Conservation (phyloP, 345 rosid genomes). For the Jatropha curcas region DNA sequence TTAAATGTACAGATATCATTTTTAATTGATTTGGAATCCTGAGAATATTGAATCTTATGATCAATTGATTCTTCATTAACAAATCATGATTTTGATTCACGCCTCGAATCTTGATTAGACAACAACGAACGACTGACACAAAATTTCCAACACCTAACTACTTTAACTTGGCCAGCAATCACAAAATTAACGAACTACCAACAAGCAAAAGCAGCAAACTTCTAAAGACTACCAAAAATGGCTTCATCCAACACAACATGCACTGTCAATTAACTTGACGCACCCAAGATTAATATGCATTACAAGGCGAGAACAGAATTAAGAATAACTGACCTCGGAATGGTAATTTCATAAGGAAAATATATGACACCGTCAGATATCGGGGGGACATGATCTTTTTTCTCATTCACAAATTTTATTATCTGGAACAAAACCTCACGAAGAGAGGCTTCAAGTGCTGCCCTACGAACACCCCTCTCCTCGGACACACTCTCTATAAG, state of each 20-base stretch:
- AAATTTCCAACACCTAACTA: background rate
- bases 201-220: background rate
- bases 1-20: no score
- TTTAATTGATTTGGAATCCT: no score
- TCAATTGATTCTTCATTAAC: no score
- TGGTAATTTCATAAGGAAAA: conserved; percentile 79
- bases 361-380: conserved; percentile 70
- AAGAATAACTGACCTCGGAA: conserved; percentile 70
- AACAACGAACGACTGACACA: background rate
- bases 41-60: no score
- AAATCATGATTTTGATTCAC: no score
- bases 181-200: background rate
- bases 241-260: background rate
- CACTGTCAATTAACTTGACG: background rate
- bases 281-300: background rate
- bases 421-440: conserved; percentile 87
- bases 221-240: background rate
- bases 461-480: conserved; percentile 66
- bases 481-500: conserved; percentile 51
- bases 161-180: background rate
- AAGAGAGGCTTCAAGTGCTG: conserved; percentile 75
- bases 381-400: conserved; percentile 92
- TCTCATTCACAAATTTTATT: conserved; percentile 89
- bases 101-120: no score
- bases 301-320: background rate